These are phyloP conservation scores for Ceratobasidium sp. DNA, from an alignment of 1,284 basidiomycete genomes.

Conservation along the genomic window DNA sequence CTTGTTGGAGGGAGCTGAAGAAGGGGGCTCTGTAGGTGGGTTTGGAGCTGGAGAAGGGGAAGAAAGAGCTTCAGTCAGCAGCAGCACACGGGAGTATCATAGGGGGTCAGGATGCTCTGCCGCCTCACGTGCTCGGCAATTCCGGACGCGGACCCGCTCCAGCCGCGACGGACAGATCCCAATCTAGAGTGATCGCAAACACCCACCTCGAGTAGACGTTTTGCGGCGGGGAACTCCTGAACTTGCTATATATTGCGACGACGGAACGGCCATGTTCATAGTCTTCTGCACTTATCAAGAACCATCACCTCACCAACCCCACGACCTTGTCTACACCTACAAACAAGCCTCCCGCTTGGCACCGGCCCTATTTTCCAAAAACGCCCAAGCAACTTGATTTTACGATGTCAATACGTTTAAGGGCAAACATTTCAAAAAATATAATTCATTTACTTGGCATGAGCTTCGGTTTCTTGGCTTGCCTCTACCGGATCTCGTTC, in stretches of 20 bases:
- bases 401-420: neutral
- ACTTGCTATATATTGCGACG: slow-evolving; percentile 14
- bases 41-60: slow-evolving; percentile 1
- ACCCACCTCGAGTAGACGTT: slow-evolving; percentile 22
- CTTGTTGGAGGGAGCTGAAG: neutral
- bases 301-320: slow-evolving; percentile 11
- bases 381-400: neutral
- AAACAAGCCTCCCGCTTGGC: slow-evolving; percentile 41
- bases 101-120: slow-evolving; percentile 6
- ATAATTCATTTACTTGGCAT: neutral
- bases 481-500: neutral
- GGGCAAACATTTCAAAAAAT: slow-evolving; percentile 9
- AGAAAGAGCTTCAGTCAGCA: slow-evolving; percentile 12
- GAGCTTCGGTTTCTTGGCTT: neutral
- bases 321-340: slow-evolving; percentile 23
- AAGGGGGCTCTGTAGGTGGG: neutral
- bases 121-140: slow-evolving; percentile 16
- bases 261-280: slow-evolving; percentile 26
- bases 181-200: neutral
- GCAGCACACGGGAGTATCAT: neutral
- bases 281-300: slow-evolving; percentile 33
- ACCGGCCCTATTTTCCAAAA: slow-evolving; percentile 11
- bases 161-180: neutral
- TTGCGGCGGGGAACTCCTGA: neutral
- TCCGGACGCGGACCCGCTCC: neutral